Percentiles rank a stretch among this genome's conserved stretches.
phyloP scores from a whole-genome alignment of 495 filamentous ascomycete genomes.

The Emericellopsis terricola region DNA sequence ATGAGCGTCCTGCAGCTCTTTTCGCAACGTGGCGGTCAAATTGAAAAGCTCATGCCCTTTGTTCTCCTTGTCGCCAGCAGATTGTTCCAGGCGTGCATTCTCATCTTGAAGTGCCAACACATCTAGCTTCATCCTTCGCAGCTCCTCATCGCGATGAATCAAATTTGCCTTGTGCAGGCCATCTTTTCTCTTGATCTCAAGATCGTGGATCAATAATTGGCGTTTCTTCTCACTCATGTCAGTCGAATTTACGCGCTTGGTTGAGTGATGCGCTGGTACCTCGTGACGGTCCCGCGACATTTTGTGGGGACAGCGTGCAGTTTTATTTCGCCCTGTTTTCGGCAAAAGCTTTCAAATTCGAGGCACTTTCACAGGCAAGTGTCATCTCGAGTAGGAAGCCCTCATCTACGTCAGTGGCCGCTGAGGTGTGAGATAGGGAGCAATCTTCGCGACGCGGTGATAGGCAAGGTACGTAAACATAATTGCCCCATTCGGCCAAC shows the following conservation, averaged over 20 bases:
- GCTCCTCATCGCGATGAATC: slow-evolving; percentile 48
- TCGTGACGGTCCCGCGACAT: slow-evolving; percentile 4
- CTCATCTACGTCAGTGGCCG: too few species aligned
- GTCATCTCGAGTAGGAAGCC: too few species aligned
- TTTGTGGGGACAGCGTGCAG: background rate
- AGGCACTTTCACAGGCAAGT: too few species aligned
- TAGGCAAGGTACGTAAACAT: too few species aligned
- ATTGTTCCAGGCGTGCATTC: slow-evolving; percentile 23
- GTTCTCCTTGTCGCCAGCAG: slow-evolving; percentile 26
- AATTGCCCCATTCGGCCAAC: too few species aligned
- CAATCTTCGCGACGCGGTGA: too few species aligned
- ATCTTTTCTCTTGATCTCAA: slow-evolving; percentile 51
- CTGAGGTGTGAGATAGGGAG: too few species aligned
- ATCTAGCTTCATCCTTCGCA: slow-evolving; percentile 44
- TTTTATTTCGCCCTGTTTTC: background rate
- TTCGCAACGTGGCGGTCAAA: slow-evolving; percentile 34
- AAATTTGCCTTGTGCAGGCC: slow-evolving; percentile 36
- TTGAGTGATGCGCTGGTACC: slow-evolving; percentile 13
- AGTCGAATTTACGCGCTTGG: too few species aligned
- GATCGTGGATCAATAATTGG: too few species aligned
- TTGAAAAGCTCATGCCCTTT: slow-evolving; percentile 41
- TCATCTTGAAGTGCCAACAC: slow-evolving; percentile 54
- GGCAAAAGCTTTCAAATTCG: background rate
- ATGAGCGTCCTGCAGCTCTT: slow-evolving; percentile 38
- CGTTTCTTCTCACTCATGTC: too few species aligned